Evolutionary conservation across 495 filamentous ascomycete genomes (phyloP).

Genomic region (Annulohypoxylon maeteangense): DNA sequence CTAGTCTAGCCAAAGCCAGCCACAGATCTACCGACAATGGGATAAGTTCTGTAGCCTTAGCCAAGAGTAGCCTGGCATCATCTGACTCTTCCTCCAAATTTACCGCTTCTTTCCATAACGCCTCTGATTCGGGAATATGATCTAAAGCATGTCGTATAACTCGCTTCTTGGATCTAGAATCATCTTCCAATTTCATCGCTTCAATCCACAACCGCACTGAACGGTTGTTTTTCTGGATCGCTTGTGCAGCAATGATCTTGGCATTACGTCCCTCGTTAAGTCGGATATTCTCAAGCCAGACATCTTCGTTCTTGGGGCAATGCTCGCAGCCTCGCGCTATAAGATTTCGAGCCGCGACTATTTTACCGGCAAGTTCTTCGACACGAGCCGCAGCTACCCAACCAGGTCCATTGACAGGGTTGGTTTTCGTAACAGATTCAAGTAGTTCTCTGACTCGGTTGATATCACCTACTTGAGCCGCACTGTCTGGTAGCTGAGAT

Average conservation of each 20-base stretch:
- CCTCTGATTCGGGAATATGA: constrained; percentile 88
- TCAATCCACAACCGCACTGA: constrained; percentile 92
- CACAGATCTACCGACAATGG: constrained; percentile 93
- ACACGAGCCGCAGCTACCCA: constrained; percentile 96
- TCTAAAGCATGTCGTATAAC: constrained; percentile 90
- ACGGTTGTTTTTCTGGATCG: constrained; percentile 88
- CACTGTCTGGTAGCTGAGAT: constrained; percentile 78
- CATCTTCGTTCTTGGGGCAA: constrained; percentile 93
- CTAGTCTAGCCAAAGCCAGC: constrained; percentile 90
- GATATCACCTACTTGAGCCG: constrained; percentile 90
- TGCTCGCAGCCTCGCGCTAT: constrained; percentile 88
- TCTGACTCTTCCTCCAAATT: constrained; percentile 91
- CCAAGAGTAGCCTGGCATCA: constrained; percentile 86
- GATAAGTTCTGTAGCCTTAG: constrained; percentile 93
- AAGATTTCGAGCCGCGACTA: constrained; percentile 82
- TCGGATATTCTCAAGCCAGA: constrained; percentile 94
- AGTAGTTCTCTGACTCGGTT: constrained; percentile 93
- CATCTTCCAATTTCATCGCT: constrained; percentile 91
- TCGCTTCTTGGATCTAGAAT: constrained; percentile 82
- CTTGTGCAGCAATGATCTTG: constrained; percentile 94
- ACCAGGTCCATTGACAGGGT: constrained; percentile 92
- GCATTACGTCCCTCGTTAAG: constrained; percentile 92
- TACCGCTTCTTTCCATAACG: constrained; percentile 97
- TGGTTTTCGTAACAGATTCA: constrained; percentile 94
- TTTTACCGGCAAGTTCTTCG: constrained; percentile 91